Base-by-base conservation (phyloP, 2,329 filamentous ascomycete genomes). In the Hymenoscyphus salicellus region DNA sequence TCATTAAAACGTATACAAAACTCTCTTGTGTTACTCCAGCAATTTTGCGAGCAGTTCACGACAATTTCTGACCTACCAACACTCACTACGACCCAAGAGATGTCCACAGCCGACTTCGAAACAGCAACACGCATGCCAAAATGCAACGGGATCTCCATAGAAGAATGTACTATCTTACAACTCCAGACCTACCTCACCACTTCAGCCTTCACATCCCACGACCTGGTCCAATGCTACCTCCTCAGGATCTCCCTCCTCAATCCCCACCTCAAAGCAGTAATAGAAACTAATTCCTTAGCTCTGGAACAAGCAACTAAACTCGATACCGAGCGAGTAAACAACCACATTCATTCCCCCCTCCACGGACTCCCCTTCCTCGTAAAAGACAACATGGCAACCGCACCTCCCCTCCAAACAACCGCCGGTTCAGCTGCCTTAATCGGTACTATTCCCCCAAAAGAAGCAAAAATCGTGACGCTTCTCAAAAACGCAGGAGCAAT, bases 361-460 rank as follows among this genome's bases (percentile, higher is more conserved):
- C 90, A 93, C 73, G 90, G 90, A 2, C 90, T 93, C 55, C 90
- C 90, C 0, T 90, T 90, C 73, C 79, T 89, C 2, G 84, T 92
- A 68, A 93, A 93, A 76, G 89, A 93, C 73, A 89, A 89, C 72
- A 89, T 91, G 62, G 87, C 82, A 28, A 86, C 84, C 8, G 86
- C 86, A 68, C 89, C 92, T 73, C 83, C 83, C 60, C 84, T 93
- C 82, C 83, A 92, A 73, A 93, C 89, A 0, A 92, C 90, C 0
- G 89, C 89, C 0, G 90, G 90, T 0, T 86, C 83, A 71, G 88
- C 81, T 82, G 86, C 86, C 20, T 80, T 93, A 0, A 75, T 89
- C 1, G 89, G 89, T 1, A 86, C 81, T 56, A 78, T 87, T 0
- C 86, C 90, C 0, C 88, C 89, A 2, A 82, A 85, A n/a, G 89